Conservation (phyloP, 2,329 filamentous ascomycete genomes). For the Cytospora schulzeri region DNA sequence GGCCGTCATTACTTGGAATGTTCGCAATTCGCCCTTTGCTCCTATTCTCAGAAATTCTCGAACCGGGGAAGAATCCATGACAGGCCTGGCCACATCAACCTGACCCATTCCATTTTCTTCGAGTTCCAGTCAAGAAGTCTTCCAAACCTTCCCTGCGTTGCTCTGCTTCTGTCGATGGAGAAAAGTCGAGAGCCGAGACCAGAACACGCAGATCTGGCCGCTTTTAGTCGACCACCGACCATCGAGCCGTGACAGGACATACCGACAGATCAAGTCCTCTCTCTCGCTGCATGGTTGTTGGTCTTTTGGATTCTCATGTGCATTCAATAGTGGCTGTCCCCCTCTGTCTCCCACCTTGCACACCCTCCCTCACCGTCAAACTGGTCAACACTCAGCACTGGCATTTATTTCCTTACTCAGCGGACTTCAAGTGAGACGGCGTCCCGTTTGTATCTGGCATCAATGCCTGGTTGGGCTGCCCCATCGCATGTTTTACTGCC, state of each 20-base stretch:
- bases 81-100: constrained; percentile 11
- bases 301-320: neutral
- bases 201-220: constrained; percentile 7
- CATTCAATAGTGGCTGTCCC: constrained; percentile 9
- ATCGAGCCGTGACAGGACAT: neutral
- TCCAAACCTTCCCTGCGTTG: neutral
- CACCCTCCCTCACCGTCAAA: neutral
- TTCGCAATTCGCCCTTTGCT: neutral
- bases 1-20: neutral
- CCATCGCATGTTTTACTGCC: constrained; percentile 26
- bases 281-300: neutral
- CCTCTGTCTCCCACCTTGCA: no score
- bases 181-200: neutral
- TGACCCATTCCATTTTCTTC: neutral
- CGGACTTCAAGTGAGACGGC: constrained; percentile 24
- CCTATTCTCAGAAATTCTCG: constrained; percentile 1
- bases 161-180: neutral
- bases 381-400: constrained; percentile 18
- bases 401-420: constrained; percentile 10
- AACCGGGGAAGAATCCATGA: constrained; percentile 14
- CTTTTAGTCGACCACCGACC: neutral
- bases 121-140: neutral
- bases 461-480: constrained; percentile 29
- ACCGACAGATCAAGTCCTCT: constrained; percentile 4
- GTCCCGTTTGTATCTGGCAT: constrained; percentile 26